Percentiles rank a stretch among this genome's conserved stretches.
Evolutionary conservation across 2,329 filamentous ascomycete species (phyloP).

Genomic region (Cladosporium sp.): DNA sequence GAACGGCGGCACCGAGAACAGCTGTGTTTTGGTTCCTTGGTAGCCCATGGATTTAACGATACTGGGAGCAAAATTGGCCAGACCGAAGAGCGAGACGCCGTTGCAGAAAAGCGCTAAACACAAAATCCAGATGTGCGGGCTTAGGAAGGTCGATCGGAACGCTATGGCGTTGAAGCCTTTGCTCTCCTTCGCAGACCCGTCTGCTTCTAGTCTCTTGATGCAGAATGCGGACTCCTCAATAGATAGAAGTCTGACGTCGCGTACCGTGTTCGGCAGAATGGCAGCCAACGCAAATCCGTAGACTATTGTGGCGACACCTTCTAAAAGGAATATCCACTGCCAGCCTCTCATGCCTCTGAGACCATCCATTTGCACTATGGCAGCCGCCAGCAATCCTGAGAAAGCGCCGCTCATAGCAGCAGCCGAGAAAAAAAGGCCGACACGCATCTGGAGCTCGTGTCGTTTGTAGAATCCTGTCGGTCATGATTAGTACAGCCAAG

Average conservation of each 20-base stretch:
- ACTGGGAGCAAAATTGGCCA: constrained; percentile 19
- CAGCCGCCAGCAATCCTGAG: constrained; percentile 51
- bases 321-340: constrained; percentile 23
- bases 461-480: constrained; percentile 26
- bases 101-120: constrained; percentile 4
- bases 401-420: constrained; percentile 49
- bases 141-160: constrained; percentile 31
- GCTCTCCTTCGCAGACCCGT: constrained; percentile 27
- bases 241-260: constrained; percentile 48
- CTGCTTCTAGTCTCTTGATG: background rate
- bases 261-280: constrained; percentile 58
- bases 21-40: constrained; percentile 59
- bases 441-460: constrained; percentile 30
- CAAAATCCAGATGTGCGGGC: constrained; percentile 1
- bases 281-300: constrained; percentile 40
- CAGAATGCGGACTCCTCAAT: constrained; percentile 44
- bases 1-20: constrained; percentile 72
- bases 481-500: background rate
- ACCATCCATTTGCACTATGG: constrained; percentile 52
- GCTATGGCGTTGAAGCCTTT: constrained; percentile 31
- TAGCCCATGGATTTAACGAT: constrained; percentile 43
- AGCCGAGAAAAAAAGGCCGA: constrained; percentile 31
- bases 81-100: background rate
- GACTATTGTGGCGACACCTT: constrained; percentile 31
- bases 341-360: constrained; percentile 46